Conservation (phyloP, 1,284 basidiomycete species). For the Pascua sp. region DNA sequence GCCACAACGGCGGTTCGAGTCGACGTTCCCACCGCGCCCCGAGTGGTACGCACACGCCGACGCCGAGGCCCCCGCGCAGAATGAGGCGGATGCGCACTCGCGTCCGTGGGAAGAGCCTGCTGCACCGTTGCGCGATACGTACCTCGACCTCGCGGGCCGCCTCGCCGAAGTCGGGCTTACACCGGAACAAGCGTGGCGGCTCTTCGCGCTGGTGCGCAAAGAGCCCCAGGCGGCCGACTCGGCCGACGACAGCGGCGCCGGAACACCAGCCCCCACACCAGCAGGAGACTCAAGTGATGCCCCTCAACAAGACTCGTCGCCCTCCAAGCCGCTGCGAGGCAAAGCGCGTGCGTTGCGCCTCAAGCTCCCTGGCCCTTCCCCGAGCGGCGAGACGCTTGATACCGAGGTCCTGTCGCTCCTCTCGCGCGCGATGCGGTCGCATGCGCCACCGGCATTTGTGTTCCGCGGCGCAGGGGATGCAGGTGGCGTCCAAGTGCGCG, state of each 20-base stretch:
- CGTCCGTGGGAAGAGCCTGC: slow-evolving; percentile 25
- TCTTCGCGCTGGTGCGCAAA: slow-evolving; percentile 38
- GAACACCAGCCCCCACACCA: background rate
- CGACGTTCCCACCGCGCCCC: slow-evolving; percentile 34
- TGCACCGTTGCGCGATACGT: slow-evolving; percentile 21
- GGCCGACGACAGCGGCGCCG: background rate
- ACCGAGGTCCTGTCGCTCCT: slow-evolving; percentile 42
- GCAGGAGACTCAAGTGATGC: background rate
- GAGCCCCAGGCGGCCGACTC: slow-evolving; percentile 9
- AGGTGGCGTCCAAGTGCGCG: slow-evolving; percentile 36
- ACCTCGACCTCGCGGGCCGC: slow-evolving; percentile 32
- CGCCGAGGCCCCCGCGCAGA: slow-evolving; percentile 16
- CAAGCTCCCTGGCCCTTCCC: slow-evolving; percentile 1
- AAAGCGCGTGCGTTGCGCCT: background rate
- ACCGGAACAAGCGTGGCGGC: slow-evolving; percentile 34
- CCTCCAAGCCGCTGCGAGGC: slow-evolving; percentile 1
- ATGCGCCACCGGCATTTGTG: slow-evolving; percentile 41
- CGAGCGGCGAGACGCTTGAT: slow-evolving; percentile 23
- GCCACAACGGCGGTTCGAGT: slow-evolving; percentile 27
- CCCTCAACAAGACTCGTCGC: background rate
- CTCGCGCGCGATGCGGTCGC: slow-evolving; percentile 35
- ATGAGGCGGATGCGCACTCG: slow-evolving; percentile 2
- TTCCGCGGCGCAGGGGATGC: slow-evolving; percentile 27
- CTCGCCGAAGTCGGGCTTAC: slow-evolving; percentile 39
- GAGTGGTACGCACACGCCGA: slow-evolving; percentile 30